Evolutionary conservation across 2,329 filamentous ascomycete species (phyloP).

Genomic region (Daldinia sp.): DNA sequence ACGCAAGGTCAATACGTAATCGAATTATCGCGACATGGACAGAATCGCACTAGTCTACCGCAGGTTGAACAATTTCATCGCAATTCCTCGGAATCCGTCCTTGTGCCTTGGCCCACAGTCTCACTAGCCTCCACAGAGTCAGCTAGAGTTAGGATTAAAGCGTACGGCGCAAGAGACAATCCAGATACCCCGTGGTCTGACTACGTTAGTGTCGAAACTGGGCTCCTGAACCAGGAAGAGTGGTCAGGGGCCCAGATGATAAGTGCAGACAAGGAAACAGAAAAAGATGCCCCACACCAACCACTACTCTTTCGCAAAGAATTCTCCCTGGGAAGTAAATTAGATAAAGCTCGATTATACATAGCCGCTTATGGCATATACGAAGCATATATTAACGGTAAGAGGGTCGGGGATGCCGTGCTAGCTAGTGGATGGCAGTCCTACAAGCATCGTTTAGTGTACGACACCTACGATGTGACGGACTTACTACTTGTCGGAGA

Average conservation of each 20-base stretch:
- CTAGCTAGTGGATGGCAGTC: slow-evolving; percentile 66
- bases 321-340: slow-evolving; percentile 46
- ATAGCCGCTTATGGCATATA: slow-evolving; percentile 62
- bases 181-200: slow-evolving; percentile 51
- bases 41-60: slow-evolving; percentile 10
- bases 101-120: slow-evolving; percentile 59
- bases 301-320: slow-evolving; percentile 53
- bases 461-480: slow-evolving; percentile 66
- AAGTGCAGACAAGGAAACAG: slow-evolving; percentile 48
- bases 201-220: slow-evolving; percentile 54
- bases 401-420: slow-evolving; percentile 55
- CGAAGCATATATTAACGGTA: slow-evolving; percentile 61
- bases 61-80: slow-evolving; percentile 43
- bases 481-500: slow-evolving; percentile 52
- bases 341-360: slow-evolving; percentile 59
- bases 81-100: slow-evolving; percentile 55
- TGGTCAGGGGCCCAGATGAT: slow-evolving; percentile 53
- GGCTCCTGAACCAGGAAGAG: slow-evolving; percentile 47
- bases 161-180: slow-evolving; percentile 47
- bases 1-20: slow-evolving; percentile 59
- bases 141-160: slow-evolving; percentile 53
- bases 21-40: slow-evolving; percentile 52
- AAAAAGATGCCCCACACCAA: slow-evolving; percentile 48
- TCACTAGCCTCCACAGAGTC: slow-evolving; percentile 51
- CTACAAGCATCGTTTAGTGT: slow-evolving; percentile 63